Evolutionary conservation across 2,329 filamentous ascomycete genomes (phyloP).

Genomic region (Didymella keratinophila): DNA sequence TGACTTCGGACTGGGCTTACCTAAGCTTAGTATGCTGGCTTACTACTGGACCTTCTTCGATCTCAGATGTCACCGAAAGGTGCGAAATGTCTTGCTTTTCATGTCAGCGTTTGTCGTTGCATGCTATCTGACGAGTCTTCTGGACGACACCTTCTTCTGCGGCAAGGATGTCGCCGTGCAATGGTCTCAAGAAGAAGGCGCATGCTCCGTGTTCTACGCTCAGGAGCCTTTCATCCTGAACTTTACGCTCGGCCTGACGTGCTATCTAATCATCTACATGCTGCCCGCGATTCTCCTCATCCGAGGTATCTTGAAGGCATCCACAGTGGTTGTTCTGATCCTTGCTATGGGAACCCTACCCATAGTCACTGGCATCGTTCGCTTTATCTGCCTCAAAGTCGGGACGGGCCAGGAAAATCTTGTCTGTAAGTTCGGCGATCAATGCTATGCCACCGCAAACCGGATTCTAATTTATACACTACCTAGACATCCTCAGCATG

Average conservation of each 20-base stretch:
- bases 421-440: constrained; percentile 29
- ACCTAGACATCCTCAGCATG: constrained; percentile 30
- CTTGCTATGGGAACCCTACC: constrained; percentile 29
- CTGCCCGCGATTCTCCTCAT: constrained; percentile 24
- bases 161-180: constrained; percentile 27
- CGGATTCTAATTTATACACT: too few relatives aligned
- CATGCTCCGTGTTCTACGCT: constrained; percentile 34
- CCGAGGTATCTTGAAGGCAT: constrained; percentile 21
- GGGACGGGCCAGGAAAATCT: constrained; percentile 35
- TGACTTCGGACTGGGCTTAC: constrained; percentile 36
- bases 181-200: constrained; percentile 33
- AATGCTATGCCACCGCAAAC: not conserved
- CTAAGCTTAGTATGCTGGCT: constrained; percentile 36
- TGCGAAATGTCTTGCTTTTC: constrained; percentile 20
- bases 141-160: constrained; percentile 36
- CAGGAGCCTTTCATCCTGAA: constrained; percentile 34
- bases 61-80: too few relatives aligned
- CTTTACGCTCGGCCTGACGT: constrained; percentile 32
- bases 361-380: constrained; percentile 29
- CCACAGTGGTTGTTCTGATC: constrained; percentile 24
- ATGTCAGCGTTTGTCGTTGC: constrained; percentile 30
- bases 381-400: constrained; percentile 31
- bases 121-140: constrained; percentile 31
- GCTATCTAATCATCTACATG: constrained; percentile 29
- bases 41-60: constrained; percentile 33